A percentile compares a stretch with the other conserved stretches of the same genome.
These are phyloP conservation scores for Pseudocercospora vitis DNA, from an alignment of 2,329 filamentous ascomycete genomes.

Conservation along the genomic window DNA sequence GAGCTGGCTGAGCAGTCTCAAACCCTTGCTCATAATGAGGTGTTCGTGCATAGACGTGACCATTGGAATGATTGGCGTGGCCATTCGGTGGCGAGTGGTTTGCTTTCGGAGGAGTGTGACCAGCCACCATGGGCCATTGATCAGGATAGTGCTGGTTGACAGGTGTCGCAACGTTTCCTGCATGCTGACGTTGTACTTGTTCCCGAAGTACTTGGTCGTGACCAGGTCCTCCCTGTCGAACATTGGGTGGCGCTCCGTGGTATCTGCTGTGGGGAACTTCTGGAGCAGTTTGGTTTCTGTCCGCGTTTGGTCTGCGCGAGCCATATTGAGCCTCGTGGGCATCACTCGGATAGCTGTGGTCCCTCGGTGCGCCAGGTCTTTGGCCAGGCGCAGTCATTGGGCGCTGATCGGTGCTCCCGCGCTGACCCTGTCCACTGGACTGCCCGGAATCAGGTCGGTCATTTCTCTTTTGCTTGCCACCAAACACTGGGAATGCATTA, in stretches of 20 bases:
- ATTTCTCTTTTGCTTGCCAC: conserved; percentile 31
- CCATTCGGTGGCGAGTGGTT: conserved; percentile 12
- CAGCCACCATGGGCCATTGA: conserved; percentile 28
- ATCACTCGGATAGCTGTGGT: conserved; percentile 18
- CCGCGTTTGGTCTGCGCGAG: conserved; percentile 14
- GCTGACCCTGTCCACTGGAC: conserved; percentile 22
- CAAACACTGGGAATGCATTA: conserved; percentile 52
- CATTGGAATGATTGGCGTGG: conserved; percentile 8
- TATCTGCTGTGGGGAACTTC: conserved; percentile 4
- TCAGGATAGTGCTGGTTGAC: conserved; percentile 25
- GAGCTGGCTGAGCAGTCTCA: conserved; percentile 7
- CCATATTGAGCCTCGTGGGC: conserved; percentile 3
- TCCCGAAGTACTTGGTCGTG: conserved; percentile 10
- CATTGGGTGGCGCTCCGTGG: conserved; percentile 7
- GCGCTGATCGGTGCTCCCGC: conserved; percentile 29
- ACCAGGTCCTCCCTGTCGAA: conserved; percentile 13
- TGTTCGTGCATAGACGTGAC: conserved; percentile 10
- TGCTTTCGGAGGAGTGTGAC: conserved; percentile 18
- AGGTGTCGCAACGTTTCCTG: conserved; percentile 9
- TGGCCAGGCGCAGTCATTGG: conserved; percentile 13
- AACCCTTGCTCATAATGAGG: conserved; percentile 20
- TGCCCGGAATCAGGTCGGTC: conserved; percentile 26
- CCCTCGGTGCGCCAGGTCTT: conserved; percentile 16
- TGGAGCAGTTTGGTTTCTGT: conserved; percentile 14
- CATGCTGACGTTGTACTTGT: conserved; percentile 4